Conservation (phyloP, 2,329 filamentous ascomycete species). For the Cryphonectria radicalis region DNA sequence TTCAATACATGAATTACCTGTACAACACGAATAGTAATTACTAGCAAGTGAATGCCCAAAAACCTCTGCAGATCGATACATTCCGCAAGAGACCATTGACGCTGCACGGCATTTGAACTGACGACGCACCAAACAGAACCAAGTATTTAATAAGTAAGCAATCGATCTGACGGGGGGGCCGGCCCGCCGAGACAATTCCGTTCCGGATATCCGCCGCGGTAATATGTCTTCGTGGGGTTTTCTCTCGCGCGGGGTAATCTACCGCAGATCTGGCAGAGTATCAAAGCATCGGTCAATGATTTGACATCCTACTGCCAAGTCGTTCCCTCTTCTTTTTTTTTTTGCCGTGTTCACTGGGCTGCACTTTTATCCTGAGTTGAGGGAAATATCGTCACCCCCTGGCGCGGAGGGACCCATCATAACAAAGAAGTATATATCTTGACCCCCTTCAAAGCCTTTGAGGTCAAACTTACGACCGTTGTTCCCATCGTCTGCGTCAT, state of each 20-base stretch:
- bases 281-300: constrained; percentile 2
- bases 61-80: not conserved
- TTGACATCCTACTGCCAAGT: not conserved
- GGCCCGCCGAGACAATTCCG: not conserved
- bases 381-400: not conserved
- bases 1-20: not conserved
- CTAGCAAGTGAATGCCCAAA: not conserved
- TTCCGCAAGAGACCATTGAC: not conserved
- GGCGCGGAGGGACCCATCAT: not conserved
- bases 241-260: not conserved
- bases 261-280: not conserved
- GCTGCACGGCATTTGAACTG: not conserved
- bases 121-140: not conserved
- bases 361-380: not conserved
- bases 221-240: not conserved
- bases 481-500: not conserved
- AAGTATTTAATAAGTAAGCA: not conserved
- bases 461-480: not conserved
- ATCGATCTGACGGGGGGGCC: not conserved
- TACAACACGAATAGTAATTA: no score
- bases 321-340: not conserved
- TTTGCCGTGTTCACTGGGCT: not conserved
- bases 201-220: not conserved
- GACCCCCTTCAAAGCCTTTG: not conserved
- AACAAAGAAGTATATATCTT: not conserved